phyloP scores from a whole-genome alignment of 148 eudicot genomes.

The Vaccinium macrocarpon region DNA sequence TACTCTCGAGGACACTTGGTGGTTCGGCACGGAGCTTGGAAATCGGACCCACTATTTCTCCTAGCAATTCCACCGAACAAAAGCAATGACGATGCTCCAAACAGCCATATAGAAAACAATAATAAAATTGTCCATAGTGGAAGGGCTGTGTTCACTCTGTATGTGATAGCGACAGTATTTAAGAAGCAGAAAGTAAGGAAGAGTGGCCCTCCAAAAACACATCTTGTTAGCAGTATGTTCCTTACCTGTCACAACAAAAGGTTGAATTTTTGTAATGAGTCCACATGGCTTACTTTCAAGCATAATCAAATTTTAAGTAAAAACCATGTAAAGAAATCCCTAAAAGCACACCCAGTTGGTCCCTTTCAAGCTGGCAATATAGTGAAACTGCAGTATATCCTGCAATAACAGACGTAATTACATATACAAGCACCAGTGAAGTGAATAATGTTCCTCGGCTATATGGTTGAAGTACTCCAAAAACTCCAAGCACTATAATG shows the following conservation, averaged over 20 bases:
- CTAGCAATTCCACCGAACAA: conserved; percentile 37
- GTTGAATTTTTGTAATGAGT: background rate
- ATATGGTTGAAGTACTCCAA: conserved; percentile 23
- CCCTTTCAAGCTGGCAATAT: conserved; percentile 27
- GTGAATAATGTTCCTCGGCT: conserved; percentile 23
- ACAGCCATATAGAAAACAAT: conserved; percentile 29
- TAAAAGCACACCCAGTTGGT: conserved; percentile 27
- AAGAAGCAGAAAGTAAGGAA: conserved; percentile 31
- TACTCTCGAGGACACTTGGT: conserved; percentile 34
- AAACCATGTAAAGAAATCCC: background rate
- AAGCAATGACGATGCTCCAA: conserved; percentile 33
- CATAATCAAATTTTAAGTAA: background rate
- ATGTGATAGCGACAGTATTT: conserved; percentile 32
- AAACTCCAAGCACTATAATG: conserved; percentile 17
- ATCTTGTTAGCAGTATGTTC: conserved; percentile 31
- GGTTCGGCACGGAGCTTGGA: conserved; percentile 39
- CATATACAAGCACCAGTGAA: conserved; percentile 21
- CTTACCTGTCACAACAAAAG: conserved; percentile 20
- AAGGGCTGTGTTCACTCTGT: conserved; percentile 30
- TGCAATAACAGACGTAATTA: conserved; percentile 22
- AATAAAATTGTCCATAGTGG: conserved; percentile 30
- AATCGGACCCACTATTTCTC: conserved; percentile 30
- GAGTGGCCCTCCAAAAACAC: conserved; percentile 34
- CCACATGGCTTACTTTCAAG: background rate
- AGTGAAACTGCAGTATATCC: conserved; percentile 25